These are phyloP conservation scores for Fusarium nurragi DNA, from an alignment of 2,329 filamentous ascomycete genomes.

Conservation along the genomic window DNA sequence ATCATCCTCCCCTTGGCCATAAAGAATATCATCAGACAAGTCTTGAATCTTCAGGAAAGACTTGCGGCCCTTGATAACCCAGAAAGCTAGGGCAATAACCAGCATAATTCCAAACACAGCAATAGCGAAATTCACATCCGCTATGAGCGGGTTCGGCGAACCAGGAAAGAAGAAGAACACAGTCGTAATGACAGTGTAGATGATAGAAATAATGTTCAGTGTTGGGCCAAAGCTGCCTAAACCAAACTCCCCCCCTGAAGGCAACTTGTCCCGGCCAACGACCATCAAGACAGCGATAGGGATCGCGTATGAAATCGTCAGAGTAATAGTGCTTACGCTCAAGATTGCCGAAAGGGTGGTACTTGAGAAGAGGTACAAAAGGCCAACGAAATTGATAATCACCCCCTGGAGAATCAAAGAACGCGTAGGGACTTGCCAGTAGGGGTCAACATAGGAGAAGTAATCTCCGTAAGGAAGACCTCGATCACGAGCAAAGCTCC, in stretches of 20 bases:
- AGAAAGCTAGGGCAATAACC: constrained; percentile 59
- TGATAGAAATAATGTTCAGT: constrained; percentile 57
- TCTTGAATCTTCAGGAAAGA: constrained; percentile 48
- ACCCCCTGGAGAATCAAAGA: constrained; percentile 61
- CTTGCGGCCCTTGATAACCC: constrained; percentile 57
- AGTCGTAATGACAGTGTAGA: constrained; percentile 61
- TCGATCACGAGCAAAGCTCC: constrained; percentile 63
- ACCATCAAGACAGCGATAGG: constrained; percentile 59
- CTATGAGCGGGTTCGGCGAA: constrained; percentile 53
- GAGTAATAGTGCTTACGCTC: constrained; percentile 64
- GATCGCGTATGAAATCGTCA: constrained; percentile 61
- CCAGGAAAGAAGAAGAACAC: constrained; percentile 65
- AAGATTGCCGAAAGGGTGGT: constrained; percentile 63
- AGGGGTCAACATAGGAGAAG: constrained; percentile 54
- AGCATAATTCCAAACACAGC: constrained; percentile 65
- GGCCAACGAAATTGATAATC: constrained; percentile 55
- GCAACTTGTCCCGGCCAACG: constrained; percentile 62
- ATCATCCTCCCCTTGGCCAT: constrained; percentile 6
- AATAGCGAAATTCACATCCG: constrained; percentile 66
- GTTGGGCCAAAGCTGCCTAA: constrained; percentile 56
- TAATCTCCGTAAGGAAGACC: constrained; percentile 57
- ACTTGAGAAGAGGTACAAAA: constrained; percentile 64
- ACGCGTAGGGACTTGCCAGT: constrained; percentile 63
- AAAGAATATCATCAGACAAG: constrained; percentile 9
- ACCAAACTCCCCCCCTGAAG: constrained; percentile 53